Evolutionary conservation across 2,329 filamentous ascomycete species (phyloP).

Genomic region (Cyphellophora attinorum): DNA sequence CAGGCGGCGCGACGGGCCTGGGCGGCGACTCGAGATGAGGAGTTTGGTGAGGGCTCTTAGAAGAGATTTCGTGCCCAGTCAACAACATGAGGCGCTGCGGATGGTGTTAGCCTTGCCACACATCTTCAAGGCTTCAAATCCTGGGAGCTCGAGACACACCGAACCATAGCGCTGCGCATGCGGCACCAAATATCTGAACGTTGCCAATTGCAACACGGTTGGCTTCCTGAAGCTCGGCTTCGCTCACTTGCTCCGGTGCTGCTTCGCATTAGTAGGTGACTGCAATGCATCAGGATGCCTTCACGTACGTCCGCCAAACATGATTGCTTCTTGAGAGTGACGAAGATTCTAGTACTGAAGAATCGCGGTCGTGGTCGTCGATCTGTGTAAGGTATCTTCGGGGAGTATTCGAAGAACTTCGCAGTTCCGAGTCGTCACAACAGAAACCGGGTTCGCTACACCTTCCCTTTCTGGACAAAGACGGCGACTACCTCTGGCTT

Average conservation of each 20-base stretch:
- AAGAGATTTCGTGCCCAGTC: conserved; percentile 39
- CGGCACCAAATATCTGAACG: conserved; percentile 44
- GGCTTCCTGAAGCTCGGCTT: conserved; percentile 38
- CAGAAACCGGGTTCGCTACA: too few species aligned
- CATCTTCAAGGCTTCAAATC: neutral
- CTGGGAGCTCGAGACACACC: too few species aligned
- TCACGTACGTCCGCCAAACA: conserved; percentile 15
- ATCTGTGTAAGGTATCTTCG: too few species aligned
- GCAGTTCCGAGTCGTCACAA: too few species aligned
- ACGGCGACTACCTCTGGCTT: too few species aligned
- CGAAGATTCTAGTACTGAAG: too few species aligned
- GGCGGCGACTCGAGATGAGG: conserved; percentile 4
- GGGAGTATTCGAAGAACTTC: too few species aligned
- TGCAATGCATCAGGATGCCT: conserved; percentile 1
- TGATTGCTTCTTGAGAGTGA: conserved; percentile 2
- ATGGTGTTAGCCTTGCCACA: conserved; percentile 1
- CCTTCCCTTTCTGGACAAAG: too few species aligned
- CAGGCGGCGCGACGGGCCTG: conserved; percentile 5
- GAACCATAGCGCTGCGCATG: conserved; percentile 50
- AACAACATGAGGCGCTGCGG: conserved; percentile 38
- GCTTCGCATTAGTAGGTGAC: conserved; percentile 1
- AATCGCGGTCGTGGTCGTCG: too few species aligned
- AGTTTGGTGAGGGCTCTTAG: conserved; percentile 20
- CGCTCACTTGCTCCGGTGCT: conserved; percentile 32
- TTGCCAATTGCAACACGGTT: conserved; percentile 46